Conservation (phyloP, 2,329 filamentous ascomycete genomes). For the Tolypocladium ophioglossoides region DNA sequence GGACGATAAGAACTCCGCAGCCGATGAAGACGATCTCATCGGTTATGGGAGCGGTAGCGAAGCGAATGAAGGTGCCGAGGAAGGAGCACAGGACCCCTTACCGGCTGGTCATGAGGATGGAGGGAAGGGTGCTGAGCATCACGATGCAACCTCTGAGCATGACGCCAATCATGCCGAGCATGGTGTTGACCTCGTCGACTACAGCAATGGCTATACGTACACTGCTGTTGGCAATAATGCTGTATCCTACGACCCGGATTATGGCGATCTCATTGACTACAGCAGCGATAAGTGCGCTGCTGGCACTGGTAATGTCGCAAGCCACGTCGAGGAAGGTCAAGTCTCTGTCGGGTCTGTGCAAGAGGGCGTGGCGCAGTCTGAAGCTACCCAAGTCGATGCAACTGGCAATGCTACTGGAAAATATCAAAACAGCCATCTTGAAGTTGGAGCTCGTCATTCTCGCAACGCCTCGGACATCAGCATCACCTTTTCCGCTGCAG, state of each 20-base stretch:
- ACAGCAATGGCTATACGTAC: neutral
- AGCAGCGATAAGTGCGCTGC: neutral
- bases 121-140: neutral
- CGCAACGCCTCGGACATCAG: conserved; percentile 1
- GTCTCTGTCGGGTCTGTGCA: neutral
- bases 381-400: neutral
- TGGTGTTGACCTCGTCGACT: neutral
- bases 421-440: neutral
- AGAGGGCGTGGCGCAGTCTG: neutral
- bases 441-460: conserved; percentile 5
- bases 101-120: neutral
- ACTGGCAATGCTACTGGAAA: neutral
- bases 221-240: conserved; percentile 5
- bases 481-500: conserved; percentile 10
- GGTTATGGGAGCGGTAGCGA: neutral
- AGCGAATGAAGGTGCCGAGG: neutral
- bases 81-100: neutral
- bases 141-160: neutral
- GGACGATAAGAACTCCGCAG: conserved; percentile 8
- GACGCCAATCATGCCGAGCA: neutral
- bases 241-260: conserved; percentile 6
- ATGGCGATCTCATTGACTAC: conserved; percentile 8
- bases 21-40: neutral
- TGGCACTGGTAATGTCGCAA: neutral
- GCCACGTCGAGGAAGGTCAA: neutral